Conservation (phyloP, 768 basidiomycete genomes). For the Boletellus sp. region DNA sequence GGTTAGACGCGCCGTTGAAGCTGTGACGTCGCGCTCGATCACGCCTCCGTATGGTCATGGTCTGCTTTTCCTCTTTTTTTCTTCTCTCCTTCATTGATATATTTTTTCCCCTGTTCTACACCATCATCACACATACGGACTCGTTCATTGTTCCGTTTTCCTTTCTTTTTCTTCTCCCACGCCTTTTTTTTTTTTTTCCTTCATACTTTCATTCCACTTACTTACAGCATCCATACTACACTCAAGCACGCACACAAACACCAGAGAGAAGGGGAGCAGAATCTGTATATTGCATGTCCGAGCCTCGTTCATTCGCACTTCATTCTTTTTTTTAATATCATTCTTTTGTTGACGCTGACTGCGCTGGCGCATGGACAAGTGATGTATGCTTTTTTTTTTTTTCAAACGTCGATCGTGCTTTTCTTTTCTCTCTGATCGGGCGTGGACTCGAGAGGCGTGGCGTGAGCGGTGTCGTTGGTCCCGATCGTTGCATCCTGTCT, state of each 20-base stretch:
- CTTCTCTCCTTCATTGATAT: not conserved
- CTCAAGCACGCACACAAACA: not conserved
- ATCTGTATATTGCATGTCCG: constrained; percentile 8
- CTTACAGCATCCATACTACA: constrained; percentile 4
- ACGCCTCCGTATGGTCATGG: not conserved
- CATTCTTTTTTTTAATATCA: constrained; percentile 31
- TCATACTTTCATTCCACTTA: not conserved
- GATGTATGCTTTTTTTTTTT: not conserved
- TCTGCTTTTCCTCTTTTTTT: not conserved
- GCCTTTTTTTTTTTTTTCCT: not conserved
- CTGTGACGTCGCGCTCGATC: not conserved
- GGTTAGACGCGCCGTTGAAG: constrained; percentile 32
- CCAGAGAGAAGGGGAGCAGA: not conserved
- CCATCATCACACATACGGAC: constrained; percentile 14
- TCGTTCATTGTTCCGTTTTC: constrained; percentile 3
- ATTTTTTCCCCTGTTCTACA: not conserved
- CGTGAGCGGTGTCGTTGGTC: too few relatives aligned
- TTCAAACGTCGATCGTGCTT: constrained; percentile 7
- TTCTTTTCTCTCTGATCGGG: not conserved
- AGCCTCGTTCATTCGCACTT: constrained; percentile 11
- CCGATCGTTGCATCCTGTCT: too few relatives aligned
- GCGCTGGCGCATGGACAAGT: not conserved
- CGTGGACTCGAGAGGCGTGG: too few relatives aligned
- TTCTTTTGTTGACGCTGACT: constrained; percentile 17
- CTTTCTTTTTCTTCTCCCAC: not conserved